A percentile compares a stretch with the other conserved stretches of the same genome.
Conservation (phyloP, 208 protist species). For the Trypanosoma scelopori region DNA sequence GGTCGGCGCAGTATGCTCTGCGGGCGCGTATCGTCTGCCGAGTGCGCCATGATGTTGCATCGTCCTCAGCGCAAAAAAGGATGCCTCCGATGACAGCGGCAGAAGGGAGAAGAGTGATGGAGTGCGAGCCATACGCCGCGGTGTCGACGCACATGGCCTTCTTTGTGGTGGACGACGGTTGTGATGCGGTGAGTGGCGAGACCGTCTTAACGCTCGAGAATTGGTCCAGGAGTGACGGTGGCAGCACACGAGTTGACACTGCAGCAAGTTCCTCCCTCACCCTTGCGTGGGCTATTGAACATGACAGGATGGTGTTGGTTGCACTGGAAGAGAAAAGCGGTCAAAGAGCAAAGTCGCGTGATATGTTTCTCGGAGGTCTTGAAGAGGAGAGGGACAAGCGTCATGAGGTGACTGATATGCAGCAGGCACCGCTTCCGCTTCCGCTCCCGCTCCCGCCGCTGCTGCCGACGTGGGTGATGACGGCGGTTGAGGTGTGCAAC, state of each 20-base stretch:
- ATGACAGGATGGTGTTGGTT: conserved; percentile 3
- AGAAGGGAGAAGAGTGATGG: background rate
- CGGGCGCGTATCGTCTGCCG: conserved; percentile 1
- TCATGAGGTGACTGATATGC: background rate
- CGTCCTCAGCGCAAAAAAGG: background rate
- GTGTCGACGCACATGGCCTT: background rate
- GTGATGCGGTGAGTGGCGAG: conserved; percentile 6
- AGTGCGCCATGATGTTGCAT: background rate
- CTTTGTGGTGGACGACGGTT: conserved; percentile 13
- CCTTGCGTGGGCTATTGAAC: conserved; percentile 18
- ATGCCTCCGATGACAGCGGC: background rate
- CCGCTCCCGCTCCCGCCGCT: too few relatives aligned
- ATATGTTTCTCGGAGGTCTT: background rate
- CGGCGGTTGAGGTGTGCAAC: conserved; percentile 14
- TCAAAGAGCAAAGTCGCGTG: background rate
- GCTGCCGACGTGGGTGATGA: conserved; percentile 13
- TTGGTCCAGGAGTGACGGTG: background rate
- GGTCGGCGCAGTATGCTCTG: conserved; percentile 1
- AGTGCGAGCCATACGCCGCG: background rate
- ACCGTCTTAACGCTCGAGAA: background rate
- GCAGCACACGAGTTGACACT: too few relatives aligned
- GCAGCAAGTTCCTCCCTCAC: background rate
- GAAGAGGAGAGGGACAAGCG: background rate
- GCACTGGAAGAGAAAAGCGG: background rate
- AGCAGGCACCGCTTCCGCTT: background rate